Percentiles rank a stretch among this genome's conserved stretches.
Evolutionary conservation across 2,329 filamentous ascomycete species (phyloP).

Genomic region (Didymella glomerata): DNA sequence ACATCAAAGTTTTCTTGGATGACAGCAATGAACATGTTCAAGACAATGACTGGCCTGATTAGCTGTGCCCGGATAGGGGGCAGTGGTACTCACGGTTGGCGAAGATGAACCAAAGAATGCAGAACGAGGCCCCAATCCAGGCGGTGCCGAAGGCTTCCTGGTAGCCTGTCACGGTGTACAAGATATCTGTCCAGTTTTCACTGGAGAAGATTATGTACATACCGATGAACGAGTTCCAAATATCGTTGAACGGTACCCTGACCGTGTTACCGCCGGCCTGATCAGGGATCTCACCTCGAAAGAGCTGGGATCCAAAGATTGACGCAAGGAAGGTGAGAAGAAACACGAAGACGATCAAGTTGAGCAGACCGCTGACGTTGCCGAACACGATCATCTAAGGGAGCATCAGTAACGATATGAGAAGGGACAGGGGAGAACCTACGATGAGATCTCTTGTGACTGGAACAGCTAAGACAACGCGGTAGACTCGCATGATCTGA

Average conservation of each 20-base stretch:
- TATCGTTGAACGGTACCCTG: constrained; percentile 81
- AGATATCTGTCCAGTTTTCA: constrained; percentile 90
- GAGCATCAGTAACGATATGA: constrained; percentile 28
- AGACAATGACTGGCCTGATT: constrained; percentile 70
- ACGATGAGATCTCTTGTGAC: constrained; percentile 87
- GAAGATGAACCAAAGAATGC: constrained; percentile 95
- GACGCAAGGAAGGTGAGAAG: constrained; percentile 92
- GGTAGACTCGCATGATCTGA: constrained; percentile 90
- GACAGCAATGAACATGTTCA: constrained; percentile 99
- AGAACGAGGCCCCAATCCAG: constrained; percentile 91
- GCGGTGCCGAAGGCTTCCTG: constrained; percentile 73
- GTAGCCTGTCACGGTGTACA: constrained; percentile 81
- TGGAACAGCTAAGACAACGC: constrained; percentile 87
- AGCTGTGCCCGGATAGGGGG: constrained; percentile 9
- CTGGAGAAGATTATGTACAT: constrained; percentile 98
- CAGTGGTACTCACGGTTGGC: constrained; percentile 68
- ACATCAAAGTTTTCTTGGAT: constrained; percentile 99
- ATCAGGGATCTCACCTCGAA: constrained; percentile 81
- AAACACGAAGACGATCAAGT: constrained; percentile 96
- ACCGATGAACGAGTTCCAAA: constrained; percentile 94
- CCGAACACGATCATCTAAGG: constrained; percentile 76
- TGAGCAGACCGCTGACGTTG: constrained; percentile 89
- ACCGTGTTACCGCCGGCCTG: constrained; percentile 70
- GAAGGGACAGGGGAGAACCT: constrained; percentile 26
- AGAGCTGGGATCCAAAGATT: constrained; percentile 92